Base-by-base conservation (phyloP, 805 yeast species). In the Ogataea salicorniae region DNA sequence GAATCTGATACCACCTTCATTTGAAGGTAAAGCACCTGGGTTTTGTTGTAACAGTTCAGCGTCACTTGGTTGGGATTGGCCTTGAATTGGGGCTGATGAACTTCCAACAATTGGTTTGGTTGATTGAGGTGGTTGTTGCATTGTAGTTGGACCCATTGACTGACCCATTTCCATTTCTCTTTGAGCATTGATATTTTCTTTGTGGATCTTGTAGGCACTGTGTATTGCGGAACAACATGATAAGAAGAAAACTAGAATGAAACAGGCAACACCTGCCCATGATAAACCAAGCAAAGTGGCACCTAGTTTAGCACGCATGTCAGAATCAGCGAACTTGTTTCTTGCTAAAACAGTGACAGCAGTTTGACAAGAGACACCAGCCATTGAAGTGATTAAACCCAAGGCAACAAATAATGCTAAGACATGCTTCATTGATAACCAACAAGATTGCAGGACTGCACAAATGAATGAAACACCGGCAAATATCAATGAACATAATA, bases 291-390 rank as follows among this genome's bases (percentile, higher is more conserved):
- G 63, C 59, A 77, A 66, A 41, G 77, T 68, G 33, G 79, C 73
- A 51, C 89, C 87, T 48, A 85, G 53, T 46, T 74, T 69, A 38
- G 81, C 73, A 15, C 54, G 48, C 52, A 71, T 60, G 39, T 70
- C 74, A 29, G 65, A 76, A 50, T 69, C 62, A 37, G 65, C 60
- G 76, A 91, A 91, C 26, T 84, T 83, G 58, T 80, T 73, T 63
- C 75, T 83, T 41, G 87, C 94, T 71, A 86, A 62, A n/a, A 84
- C 95, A 51, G 76, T 66, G 39, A 79, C 86, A 3, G 95, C 94
- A 34, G 96, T 88, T 64, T 81, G 78, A 61, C 84, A 70, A 13
- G 87, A 71, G 40, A 85, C 84, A 46, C 84, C 87, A 43, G 83
- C 83, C 36, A 79, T 70, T 50, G 71, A 68, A 62, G 81, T 77